phyloP scores from a whole-genome alignment of 306 rosid genomes.

The Malus sieversii region DNA sequence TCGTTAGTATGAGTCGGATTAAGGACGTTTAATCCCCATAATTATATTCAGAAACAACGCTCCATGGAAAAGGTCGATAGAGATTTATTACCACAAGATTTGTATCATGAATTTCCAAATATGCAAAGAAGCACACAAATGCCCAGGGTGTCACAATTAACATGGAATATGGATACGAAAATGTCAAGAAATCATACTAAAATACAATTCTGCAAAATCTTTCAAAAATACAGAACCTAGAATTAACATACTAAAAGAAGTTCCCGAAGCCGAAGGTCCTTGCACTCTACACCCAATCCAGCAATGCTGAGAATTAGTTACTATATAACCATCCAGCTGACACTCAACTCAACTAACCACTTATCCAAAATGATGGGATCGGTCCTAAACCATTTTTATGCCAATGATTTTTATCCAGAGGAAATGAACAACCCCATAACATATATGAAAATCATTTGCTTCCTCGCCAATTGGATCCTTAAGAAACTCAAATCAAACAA shows the following conservation, averaged over 20 bases:
- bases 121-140: no score
- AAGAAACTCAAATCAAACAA: not conserved
- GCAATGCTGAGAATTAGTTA: slow-evolving; percentile 6
- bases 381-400: not conserved
- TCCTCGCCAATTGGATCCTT: not conserved
- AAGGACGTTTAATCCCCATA: no score
- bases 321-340: not conserved
- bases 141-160: no score
- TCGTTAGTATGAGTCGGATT: no score
- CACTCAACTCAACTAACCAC: not conserved
- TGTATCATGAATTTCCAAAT: no score
- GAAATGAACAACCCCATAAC: not conserved
- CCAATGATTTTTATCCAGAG: not conserved
- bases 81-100: no score
- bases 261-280: slow-evolving; percentile 11
- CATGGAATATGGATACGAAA: no score
- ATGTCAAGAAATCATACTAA: no score
- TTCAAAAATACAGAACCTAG: slow-evolving; percentile 12
- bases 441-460: not conserved
- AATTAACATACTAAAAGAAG: slow-evolving; percentile 13
- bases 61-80: no score
- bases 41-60: no score
- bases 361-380: not conserved
- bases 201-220: slow-evolving; percentile 2
- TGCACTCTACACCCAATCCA: slow-evolving; percentile 3